Percentiles rank a stretch among this genome's conserved stretches.
These are phyloP conservation scores for Arabidopsis arenosa DNA, from an alignment of 345 rosid genomes.

Conservation along the genomic window DNA sequence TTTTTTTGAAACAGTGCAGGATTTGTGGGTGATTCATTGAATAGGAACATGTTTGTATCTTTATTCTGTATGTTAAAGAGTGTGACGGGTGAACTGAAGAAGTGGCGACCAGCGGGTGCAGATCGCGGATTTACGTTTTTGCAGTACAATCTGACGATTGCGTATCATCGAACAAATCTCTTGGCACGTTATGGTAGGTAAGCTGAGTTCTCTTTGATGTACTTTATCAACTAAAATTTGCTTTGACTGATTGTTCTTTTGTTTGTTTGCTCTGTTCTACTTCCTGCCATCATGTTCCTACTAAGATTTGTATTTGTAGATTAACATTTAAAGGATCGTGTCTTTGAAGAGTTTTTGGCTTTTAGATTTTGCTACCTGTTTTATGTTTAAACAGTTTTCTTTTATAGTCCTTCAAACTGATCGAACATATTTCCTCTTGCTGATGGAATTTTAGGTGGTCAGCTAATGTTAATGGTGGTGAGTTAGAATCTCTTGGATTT, in stretches of 20 bases:
- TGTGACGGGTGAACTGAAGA: constrained; percentile 65
- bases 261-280: no score
- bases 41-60: constrained; percentile 95
- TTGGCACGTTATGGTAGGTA: constrained; percentile 95
- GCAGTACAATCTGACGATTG: constrained; percentile 79
- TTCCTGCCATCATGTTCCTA: no score
- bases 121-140: constrained; percentile 94
- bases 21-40: constrained; percentile 92
- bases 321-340: no score
- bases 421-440: background rate
- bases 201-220: constrained; percentile 51
- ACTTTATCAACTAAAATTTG: no score
- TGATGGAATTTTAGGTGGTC: constrained; percentile 65
- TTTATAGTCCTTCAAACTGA: no score
- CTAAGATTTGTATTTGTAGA: no score
- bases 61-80: constrained; percentile 75
- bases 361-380: no score
- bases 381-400: no score
- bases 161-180: constrained; percentile 93
- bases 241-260: no score
- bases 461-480: constrained; percentile 67
- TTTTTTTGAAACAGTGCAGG: constrained; percentile 67
- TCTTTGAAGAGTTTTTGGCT: no score
- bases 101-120: constrained; percentile 95
- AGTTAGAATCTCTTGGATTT: constrained; percentile 78